Evolutionary conservation across 352 stramenopile genomes (phyloP).

Genomic region (Ochromonadaceae sp.): DNA sequence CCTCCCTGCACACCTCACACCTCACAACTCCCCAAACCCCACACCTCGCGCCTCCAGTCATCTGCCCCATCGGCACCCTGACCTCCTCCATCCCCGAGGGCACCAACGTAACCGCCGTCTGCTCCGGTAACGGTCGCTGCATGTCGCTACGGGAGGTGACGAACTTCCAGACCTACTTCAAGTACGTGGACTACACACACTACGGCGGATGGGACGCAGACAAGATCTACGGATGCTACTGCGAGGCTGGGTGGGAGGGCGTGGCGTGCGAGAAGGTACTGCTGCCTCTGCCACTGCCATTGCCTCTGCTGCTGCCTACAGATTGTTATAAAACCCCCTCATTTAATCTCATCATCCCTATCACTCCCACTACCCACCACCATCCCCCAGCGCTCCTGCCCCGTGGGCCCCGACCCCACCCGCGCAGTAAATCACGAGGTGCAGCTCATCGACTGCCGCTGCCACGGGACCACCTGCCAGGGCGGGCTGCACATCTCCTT

Average conservation of each 20-base stretch:
- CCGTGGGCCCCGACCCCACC: not conserved
- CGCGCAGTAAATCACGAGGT: not conserved
- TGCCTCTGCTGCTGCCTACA: too few species aligned
- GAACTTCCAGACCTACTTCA: not conserved
- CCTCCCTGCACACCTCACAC: not conserved
- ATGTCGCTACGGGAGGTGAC: not conserved
- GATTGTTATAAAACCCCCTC: too few species aligned
- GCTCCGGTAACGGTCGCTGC: slow-evolving; percentile 1
- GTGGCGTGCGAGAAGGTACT: not conserved
- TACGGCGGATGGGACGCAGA: slow-evolving; percentile 49
- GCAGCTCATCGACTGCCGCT: slow-evolving; percentile 5
- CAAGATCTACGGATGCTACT: slow-evolving; percentile 63
- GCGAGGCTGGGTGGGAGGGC: slow-evolving; percentile 44
- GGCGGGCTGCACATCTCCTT: not conserved
- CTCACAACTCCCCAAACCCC: not conserved
- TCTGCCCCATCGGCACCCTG: slow-evolving; percentile 6
- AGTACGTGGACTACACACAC: not conserved
- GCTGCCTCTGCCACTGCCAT: too few species aligned
- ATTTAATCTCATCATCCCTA: too few species aligned
- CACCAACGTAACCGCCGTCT: slow-evolving; percentile 16
- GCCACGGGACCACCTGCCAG: not conserved
- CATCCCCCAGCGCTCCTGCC: not conserved
- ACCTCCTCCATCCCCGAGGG: slow-evolving; percentile 19
- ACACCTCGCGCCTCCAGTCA: slow-evolving; percentile 16
- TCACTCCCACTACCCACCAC: too few species aligned